Conservation (phyloP, 345 rosid genomes). For the Gossypium ekmanianum region DNA sequence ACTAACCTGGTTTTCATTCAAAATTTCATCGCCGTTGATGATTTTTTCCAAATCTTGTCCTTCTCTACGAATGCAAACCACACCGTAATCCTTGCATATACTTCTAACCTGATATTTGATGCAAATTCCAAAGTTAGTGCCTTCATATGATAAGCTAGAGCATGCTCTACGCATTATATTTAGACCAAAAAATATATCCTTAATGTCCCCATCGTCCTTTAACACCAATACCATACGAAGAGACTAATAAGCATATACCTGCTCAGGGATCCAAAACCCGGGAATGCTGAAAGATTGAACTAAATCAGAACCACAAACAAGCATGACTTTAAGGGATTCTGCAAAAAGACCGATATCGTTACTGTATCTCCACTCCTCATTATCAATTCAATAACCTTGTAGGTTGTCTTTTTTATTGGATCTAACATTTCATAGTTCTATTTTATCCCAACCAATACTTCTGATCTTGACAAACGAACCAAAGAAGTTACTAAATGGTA, state of each 20-base stretch:
- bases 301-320: slow-evolving; percentile 91
- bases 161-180: neutral
- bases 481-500: too few species aligned
- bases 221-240: neutral
- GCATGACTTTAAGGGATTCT: slow-evolving; percentile 76
- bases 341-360: slow-evolving; percentile 3
- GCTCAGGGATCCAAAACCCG: slow-evolving; percentile 81
- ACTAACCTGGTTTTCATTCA: slow-evolving; percentile 49
- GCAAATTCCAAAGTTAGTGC: neutral
- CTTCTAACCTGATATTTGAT: slow-evolving; percentile 42
- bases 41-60: slow-evolving; percentile 66
- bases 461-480: too few species aligned
- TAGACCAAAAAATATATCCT: neutral
- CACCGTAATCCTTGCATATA: slow-evolving; percentile 73
- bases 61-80: slow-evolving; percentile 82
- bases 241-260: slow-evolving; percentile 39
- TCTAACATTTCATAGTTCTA: too few species aligned
- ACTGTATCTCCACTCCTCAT: neutral
- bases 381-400: too few species aligned
- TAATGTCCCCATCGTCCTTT: neutral
- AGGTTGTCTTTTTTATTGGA: too few species aligned
- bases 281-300: slow-evolving; percentile 72
- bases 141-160: neutral
- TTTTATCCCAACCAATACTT: too few species aligned
- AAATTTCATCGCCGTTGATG: slow-evolving; percentile 42